Conservation (phyloP, 768 basidiomycete genomes). For the Gymnopilus dilepis region DNA sequence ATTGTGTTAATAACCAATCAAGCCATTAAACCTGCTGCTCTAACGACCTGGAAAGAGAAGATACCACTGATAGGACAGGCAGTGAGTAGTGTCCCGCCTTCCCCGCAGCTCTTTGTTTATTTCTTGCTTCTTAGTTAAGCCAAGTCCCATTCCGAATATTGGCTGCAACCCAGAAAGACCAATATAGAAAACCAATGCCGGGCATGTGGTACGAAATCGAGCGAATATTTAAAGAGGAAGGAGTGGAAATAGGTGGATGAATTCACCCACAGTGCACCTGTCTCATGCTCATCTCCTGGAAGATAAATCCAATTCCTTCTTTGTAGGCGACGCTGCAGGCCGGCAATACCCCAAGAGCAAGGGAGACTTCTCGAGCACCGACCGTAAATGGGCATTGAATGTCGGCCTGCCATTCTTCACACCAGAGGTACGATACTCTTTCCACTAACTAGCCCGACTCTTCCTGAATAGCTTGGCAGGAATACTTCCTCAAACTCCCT, state of each 20-base stretch:
- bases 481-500: conserved; percentile 72
- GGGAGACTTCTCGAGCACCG: conserved; percentile 79
- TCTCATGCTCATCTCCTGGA: background rate
- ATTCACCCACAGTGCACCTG: background rate
- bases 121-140: conserved; percentile 53
- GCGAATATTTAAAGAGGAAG: conserved; percentile 59
- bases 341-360: conserved; percentile 50
- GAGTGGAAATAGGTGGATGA: conserved; percentile 69
- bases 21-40: conserved; percentile 48
- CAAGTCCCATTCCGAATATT: conserved; percentile 78
- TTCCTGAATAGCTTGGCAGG: too few species aligned
- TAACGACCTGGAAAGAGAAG: conserved; percentile 80
- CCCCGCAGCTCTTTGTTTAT: background rate
- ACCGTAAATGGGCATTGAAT: conserved; percentile 87
- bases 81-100: conserved; percentile 40
- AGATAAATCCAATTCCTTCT: conserved; percentile 76
- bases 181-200: conserved; percentile 84
- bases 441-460: too few species aligned
- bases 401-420: conserved; percentile 76
- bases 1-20: conserved; percentile 88
- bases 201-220: conserved; percentile 86
- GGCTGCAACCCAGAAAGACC: conserved; percentile 77
- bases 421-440: conserved; percentile 85
- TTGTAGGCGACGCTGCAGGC: conserved; percentile 92
- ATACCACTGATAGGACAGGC: conserved; percentile 68